These are phyloP conservation scores for Fusarium paranaense DNA, from an alignment of 2,329 filamentous ascomycete genomes.

Conservation along the genomic window DNA sequence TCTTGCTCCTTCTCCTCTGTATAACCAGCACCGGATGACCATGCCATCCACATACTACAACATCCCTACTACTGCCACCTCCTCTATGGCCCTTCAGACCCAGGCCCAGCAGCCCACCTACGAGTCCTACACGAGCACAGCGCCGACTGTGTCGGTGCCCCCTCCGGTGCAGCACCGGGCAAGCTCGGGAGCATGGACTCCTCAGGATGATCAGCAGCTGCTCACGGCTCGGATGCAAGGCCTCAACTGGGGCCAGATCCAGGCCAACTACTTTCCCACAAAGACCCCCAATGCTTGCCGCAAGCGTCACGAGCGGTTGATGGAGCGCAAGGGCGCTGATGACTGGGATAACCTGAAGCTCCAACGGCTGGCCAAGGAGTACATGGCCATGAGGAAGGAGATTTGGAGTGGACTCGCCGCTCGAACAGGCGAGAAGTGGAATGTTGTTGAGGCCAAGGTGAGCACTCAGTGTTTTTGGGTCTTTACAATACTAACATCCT, in stretches of 20 bases:
- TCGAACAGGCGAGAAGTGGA: constrained; percentile 87
- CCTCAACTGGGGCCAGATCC: constrained; percentile 87
- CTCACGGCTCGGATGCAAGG: constrained; percentile 78
- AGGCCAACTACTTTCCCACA: constrained; percentile 77
- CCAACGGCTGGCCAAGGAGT: constrained; percentile 79
- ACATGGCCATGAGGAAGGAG: constrained; percentile 82
- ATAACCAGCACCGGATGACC: constrained; percentile 55
- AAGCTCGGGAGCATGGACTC: constrained; percentile 77
- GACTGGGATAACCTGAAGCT: constrained; percentile 84
- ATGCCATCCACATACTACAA: constrained; percentile 57
- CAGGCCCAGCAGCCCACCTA: constrained; percentile 52
- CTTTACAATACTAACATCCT: constrained; percentile 4
- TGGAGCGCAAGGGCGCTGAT: constrained; percentile 79
- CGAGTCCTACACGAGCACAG: constrained; percentile 53
- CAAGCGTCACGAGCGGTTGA: constrained; percentile 86
- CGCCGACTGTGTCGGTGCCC: constrained; percentile 49
- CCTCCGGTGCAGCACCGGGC: constrained; percentile 64
- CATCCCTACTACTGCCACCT: constrained; percentile 49
- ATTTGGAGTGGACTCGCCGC: constrained; percentile 83
- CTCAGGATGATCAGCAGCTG: constrained; percentile 79
- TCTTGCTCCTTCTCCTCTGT: constrained; percentile 57
- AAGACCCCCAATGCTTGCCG: constrained; percentile 89
- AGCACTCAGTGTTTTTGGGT: constrained; percentile 12
- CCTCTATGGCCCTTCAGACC: constrained; percentile 47
- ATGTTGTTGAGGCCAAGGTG: constrained; percentile 73